phyloP scores from a whole-genome alignment of 495 filamentous ascomycete genomes.

The Xylaria longipes region DNA sequence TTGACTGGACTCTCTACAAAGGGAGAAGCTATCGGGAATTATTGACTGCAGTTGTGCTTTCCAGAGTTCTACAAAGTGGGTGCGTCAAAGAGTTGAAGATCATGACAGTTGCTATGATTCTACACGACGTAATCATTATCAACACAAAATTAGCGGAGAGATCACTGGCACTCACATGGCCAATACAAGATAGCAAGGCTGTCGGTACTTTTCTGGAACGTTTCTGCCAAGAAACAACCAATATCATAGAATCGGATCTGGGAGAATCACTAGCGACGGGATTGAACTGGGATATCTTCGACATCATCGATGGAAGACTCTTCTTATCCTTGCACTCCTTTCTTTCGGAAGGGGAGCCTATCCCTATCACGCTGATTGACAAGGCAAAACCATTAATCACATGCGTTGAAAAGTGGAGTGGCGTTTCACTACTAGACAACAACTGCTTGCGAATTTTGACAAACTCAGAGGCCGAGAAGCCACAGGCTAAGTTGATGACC shows the following conservation, averaged over 20 bases:
- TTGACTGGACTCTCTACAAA: conserved; percentile 12
- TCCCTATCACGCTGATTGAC: conserved; percentile 28
- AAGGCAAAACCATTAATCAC: conserved; percentile 19
- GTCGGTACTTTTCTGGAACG: neutral
- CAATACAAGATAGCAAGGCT: neutral
- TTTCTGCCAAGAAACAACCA: conserved; percentile 14
- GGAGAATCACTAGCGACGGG: conserved; percentile 13
- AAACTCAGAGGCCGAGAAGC: neutral
- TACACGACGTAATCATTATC: conserved; percentile 14
- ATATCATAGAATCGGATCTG: neutral
- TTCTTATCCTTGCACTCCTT: conserved; percentile 40
- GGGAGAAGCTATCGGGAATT: conserved; percentile 15
- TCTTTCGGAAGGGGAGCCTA: conserved; percentile 19
- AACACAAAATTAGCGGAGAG: conserved; percentile 15
- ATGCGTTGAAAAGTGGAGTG: conserved; percentile 37
- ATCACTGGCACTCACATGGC: neutral
- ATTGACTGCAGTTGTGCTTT: conserved; percentile 14
- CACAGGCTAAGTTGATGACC: neutral
- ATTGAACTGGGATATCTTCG: conserved; percentile 58
- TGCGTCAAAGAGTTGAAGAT: neutral
- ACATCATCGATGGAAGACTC: conserved; percentile 71
- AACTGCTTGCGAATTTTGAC: neutral
- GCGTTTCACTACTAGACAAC: conserved; percentile 30
- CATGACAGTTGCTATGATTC: conserved; percentile 5
- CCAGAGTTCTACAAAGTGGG: conserved; percentile 1